Base-by-base conservation (phyloP, 2,329 filamentous ascomycete species). In the Venturia nashicola region DNA sequence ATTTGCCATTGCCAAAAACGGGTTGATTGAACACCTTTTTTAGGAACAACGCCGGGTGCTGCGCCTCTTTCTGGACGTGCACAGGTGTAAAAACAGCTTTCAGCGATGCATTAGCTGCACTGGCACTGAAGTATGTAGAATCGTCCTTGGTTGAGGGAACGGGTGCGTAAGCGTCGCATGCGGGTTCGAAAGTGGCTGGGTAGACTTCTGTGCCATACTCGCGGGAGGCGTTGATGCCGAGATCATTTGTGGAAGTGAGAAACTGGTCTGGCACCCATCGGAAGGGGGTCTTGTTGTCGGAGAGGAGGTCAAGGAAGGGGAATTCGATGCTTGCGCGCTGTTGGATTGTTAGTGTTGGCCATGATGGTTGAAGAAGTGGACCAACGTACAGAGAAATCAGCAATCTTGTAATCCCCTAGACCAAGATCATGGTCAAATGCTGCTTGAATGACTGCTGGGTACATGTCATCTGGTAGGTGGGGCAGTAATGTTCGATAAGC, bases 21-120 rank as follows among this genome's bases (percentile, higher is more conserved):
- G 81, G 80, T 69, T 84, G 82, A 68, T 84, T 84, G 3, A 81
- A 83, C 57, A 82, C 72, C 68, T 82, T 83, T 27, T 70, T 69
- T 70, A 79, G 78, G 64, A 82, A 78, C 65, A 76, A 79, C 20
- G 18, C 46, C n/a, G 43, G 27, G 8, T 14, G 20, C 23, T 23
- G n/a, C 8, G 12, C 18, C 32, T 62, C 2, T 4, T 48, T 57
- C 32, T 57, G 14, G 9, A 14, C 51, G 14, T 27, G 18, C 51
- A 57, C 34, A 14, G 27, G 14, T 8, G 46, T 8, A 20, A 48
- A 64, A 6, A 40, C 32, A 6, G 57, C 51, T n/a, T 51, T 42
- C 11, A 64, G 39, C 20, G 39, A 60, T 8, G 36, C 55, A n/a
- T 32, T 20, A 14, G 14, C 39, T 1, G 39, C 34, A n/a, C 16